Evolutionary conservation across 257 asterid species (phyloP).

Genomic region (Solanum corneliomulleri): DNA sequence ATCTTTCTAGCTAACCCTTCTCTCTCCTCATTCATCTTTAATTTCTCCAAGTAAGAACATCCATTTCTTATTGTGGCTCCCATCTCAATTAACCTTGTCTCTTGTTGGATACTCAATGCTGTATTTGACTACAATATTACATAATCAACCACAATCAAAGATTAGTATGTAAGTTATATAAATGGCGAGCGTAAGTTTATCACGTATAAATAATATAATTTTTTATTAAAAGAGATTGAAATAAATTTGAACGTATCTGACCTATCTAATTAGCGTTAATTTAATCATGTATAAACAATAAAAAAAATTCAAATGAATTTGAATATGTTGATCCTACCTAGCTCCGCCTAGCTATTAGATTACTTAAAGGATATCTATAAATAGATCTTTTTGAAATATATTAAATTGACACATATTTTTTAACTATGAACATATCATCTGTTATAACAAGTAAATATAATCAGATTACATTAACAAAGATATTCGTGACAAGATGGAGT

Average conservation of each 20-base stretch:
- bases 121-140: constrained; percentile 21
- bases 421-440: not conserved
- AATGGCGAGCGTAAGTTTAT: not conserved
- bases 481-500: not conserved
- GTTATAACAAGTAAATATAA: not conserved
- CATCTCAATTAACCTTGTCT: constrained; percentile 30
- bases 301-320: too few species aligned
- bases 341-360: not conserved
- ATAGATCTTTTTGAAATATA: not conserved
- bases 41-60: constrained; percentile 7
- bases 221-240: not conserved
- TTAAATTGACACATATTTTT: not conserved
- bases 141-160: not conserved
- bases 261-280: too few species aligned
- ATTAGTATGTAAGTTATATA: not conserved
- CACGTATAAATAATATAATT: not conserved
- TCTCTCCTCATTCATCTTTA: constrained; percentile 23
- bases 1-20: constrained; percentile 22
- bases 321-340: rapidly evolving
- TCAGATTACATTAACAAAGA: not conserved
- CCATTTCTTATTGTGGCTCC: constrained; percentile 39
- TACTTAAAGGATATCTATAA: not conserved
- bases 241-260: not conserved
- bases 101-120: constrained; percentile 28
- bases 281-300: too few species aligned